These are phyloP conservation scores for Neodidymelliopsis sp. DNA, from an alignment of 2,329 filamentous ascomycete genomes.

Conservation along the genomic window DNA sequence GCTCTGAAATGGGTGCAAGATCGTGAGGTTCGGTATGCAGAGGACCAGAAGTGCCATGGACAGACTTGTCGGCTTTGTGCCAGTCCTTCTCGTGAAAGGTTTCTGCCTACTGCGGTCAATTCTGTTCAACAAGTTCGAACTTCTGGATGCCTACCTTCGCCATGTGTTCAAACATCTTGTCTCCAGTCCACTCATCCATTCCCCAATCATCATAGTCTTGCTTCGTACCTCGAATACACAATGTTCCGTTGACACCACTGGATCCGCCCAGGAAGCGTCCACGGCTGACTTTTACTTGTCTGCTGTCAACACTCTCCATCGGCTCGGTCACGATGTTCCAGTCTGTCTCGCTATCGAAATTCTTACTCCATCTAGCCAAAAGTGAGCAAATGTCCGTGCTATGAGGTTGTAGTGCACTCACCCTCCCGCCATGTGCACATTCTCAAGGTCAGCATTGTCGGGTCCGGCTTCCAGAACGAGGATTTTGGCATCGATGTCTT, in stretches of 20 bases:
- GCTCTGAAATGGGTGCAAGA: conserved; percentile 64
- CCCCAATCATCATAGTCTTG: conserved; percentile 65
- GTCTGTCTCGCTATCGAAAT: conserved; percentile 59
- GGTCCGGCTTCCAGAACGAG: conserved; percentile 59
- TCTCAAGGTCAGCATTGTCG: conserved; percentile 56
- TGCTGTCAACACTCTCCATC: conserved; percentile 49
- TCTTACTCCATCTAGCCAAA: conserved; percentile 50
- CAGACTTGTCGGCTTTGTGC: conserved; percentile 59
- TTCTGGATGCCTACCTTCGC: conserved; percentile 50
- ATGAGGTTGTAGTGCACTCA: conserved; percentile 21
- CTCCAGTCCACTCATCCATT: conserved; percentile 63
- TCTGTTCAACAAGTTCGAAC: rapidly evolving
- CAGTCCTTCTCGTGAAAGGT: conserved; percentile 66
- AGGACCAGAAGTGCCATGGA: conserved; percentile 58
- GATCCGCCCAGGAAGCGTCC: conserved; percentile 61
- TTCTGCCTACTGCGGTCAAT: conserved; percentile 52
- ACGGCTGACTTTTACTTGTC: conserved; percentile 58
- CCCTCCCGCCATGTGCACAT: conserved; percentile 61
- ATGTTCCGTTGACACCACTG: conserved; percentile 59
- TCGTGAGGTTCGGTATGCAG: conserved; percentile 66
- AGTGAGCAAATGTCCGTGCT: conserved; percentile 9
- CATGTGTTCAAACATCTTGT: conserved; percentile 65
- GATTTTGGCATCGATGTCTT: conserved; percentile 52
- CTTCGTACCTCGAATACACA: conserved; percentile 59
- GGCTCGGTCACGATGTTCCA: conserved; percentile 60